A percentile compares a stretch with the other conserved stretches of the same genome.
Conservation (phyloP, 345 rosid species). For the Melaleuca quinquenervia region DNA sequence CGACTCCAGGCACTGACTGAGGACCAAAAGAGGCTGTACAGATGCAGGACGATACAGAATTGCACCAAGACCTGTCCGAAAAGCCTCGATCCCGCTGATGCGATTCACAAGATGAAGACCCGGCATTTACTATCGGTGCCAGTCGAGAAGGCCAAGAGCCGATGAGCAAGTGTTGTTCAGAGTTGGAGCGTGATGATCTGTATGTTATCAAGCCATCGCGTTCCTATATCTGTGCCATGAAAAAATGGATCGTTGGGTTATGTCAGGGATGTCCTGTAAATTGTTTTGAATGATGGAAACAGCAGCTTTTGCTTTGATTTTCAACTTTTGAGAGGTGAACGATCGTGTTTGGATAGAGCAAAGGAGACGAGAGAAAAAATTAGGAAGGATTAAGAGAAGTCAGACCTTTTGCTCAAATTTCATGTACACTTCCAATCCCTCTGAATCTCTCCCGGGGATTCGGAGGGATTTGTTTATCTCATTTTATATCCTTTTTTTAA, state of each 20-base stretch:
- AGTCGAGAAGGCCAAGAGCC: constrained; percentile 6
- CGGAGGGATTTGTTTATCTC: no score
- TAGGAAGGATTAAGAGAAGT: no score
- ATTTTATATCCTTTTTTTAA: no score
- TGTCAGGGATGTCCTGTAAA: not conserved
- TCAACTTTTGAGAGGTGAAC: not conserved
- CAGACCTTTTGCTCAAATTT: no score
- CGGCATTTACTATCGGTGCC: constrained; percentile 18
- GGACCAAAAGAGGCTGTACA: constrained; percentile 30
- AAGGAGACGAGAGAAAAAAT: not conserved
- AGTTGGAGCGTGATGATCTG: not conserved
- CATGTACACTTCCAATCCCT: no score
- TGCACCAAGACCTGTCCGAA: constrained; percentile 61
- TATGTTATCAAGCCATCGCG: not conserved
- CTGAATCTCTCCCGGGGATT: no score
- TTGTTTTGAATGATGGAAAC: not conserved
- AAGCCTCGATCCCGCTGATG: constrained; percentile 45
- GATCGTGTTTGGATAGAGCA: not conserved
- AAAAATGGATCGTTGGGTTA: not conserved
- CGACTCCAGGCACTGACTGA: constrained; percentile 50
- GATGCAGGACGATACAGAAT: constrained; percentile 51
- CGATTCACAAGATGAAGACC: constrained; percentile 51
- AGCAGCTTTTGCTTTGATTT: not conserved
- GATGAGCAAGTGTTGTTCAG: not conserved
- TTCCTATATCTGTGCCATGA: not conserved